Percentiles rank a stretch among this genome's conserved stretches.
Conservation (phyloP, 148 eudicot genomes). For the Rhododendron williamsianum region DNA sequence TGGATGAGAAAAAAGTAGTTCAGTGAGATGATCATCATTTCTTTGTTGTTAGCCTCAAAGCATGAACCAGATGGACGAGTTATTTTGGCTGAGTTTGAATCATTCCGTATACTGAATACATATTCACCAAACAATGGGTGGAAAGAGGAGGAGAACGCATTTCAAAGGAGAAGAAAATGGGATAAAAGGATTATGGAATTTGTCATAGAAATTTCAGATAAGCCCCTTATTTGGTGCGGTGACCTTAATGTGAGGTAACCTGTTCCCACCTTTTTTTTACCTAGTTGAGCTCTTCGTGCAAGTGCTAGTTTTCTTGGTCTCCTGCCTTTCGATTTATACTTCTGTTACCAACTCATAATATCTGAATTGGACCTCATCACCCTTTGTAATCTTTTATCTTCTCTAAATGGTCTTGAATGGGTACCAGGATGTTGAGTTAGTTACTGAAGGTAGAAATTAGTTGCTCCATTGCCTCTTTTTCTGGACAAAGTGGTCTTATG, state of each 20-base stretch:
- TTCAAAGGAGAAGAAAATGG: slow-evolving; percentile 96
- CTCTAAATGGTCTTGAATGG: background rate
- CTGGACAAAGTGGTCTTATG: background rate
- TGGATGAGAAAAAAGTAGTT: background rate
- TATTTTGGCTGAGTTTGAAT: slow-evolving; percentile 84
- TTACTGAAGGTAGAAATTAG: background rate
- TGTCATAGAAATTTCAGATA: slow-evolving; percentile 64
- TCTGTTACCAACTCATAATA: background rate
- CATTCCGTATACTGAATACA: slow-evolving; percentile 72
- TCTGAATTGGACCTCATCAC: background rate
- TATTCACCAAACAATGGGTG: slow-evolving; percentile 98
- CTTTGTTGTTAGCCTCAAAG: slow-evolving; percentile 51
- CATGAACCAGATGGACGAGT: slow-evolving; percentile 98
- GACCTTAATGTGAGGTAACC: slow-evolving; percentile 94
- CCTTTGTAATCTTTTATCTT: background rate
- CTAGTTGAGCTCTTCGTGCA: background rate
- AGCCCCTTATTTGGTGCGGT: slow-evolving; percentile 97
- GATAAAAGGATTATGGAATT: slow-evolving; percentile 89
- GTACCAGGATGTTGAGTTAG: background rate
- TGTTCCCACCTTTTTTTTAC: background rate
- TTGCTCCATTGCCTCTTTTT: background rate
- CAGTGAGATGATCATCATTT: slow-evolving; percentile 12
- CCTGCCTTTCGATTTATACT: background rate
- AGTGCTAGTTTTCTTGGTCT: background rate
- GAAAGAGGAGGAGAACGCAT: slow-evolving; percentile 95